Base-by-base conservation (phyloP, 257 asterid species). In the Ligustrum vulgare region DNA sequence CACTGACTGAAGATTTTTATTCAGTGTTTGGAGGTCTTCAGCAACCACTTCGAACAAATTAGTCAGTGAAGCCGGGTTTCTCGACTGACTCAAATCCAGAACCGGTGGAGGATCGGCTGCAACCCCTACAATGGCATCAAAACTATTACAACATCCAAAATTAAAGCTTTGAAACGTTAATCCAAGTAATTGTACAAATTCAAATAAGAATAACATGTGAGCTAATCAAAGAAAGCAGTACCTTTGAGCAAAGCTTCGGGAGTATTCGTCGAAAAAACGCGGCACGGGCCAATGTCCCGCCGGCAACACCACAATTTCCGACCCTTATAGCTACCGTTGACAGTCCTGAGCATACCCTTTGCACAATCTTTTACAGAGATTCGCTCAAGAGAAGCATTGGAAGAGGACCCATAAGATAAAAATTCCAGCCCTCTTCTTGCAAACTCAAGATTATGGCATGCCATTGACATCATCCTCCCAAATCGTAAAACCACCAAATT, bases 1-100 rank as follows among this genome's bases (percentile, higher is more conserved):
- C 77, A 93, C 98, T 41, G 96, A 87, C 73, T 84, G 91, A 15
- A 93, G 84, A 79, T 93, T 93, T 54, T 91, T 93, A 85, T 91
- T 91, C 75, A 93, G 81, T 8, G 86, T 89, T 11, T 82, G 84
- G 43, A 93, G 84, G 79, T 93, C 98, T 34, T 91, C 97, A 3
- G 96, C 93, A 69, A 93, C 97, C 77, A 82, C 84, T 69, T 91
- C 97, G 80, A 93, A 89, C 91, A 90, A 84, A 67, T 83, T 86
- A 32, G 91, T 74, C 80, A 89, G 60, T 43, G 87, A 80, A 72
- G 87, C 75, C 70, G 84, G 85, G 8, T 82, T 77, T 11, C 9
- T 78, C 3, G 83, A 72, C 75, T 78, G 62, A 62, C 81, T 72
- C 80, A 88, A 81, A 80, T 90, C 96, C 82, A 87, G 79, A 39